Conservation (phyloP, 2,329 filamentous ascomycete genomes). For the Pseudogymnoascus sp. region DNA sequence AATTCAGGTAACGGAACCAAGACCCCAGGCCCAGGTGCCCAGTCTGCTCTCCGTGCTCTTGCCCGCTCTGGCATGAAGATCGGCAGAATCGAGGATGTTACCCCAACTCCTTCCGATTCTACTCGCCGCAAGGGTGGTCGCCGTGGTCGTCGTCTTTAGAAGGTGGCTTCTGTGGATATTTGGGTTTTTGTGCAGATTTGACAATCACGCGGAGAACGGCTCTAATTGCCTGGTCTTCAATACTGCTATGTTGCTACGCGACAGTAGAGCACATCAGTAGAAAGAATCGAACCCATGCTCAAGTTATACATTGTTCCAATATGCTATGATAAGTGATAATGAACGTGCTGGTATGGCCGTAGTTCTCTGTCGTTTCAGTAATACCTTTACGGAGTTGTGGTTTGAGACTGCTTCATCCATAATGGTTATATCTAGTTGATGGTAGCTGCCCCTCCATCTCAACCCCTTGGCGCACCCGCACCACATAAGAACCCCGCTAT, state of each 20-base stretch:
- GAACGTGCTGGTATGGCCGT: not conserved
- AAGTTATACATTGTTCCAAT: not conserved
- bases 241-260: constrained; percentile 44
- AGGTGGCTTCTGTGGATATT: constrained; percentile 29
- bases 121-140: constrained; percentile 99
- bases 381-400: not conserved
- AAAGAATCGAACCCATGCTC: constrained; percentile 17
- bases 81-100: constrained; percentile 98
- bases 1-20: constrained; percentile 88
- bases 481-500: not conserved
- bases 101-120: constrained; percentile 96
- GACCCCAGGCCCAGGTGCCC: constrained; percentile 97
- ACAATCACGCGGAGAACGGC: constrained; percentile 68
- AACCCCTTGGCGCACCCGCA: not conserved
- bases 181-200: constrained; percentile 50
- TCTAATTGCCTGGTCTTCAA: constrained; percentile 54
- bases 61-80: constrained; percentile 99
- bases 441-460: not conserved
- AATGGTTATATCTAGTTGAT: not conserved
- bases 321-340: not conserved
- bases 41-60: constrained; percentile 96
- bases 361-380: not conserved
- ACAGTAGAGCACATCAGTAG: constrained; percentile 26
- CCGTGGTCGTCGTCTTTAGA: constrained; percentile 99
- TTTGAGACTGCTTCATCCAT: not conserved